phyloP scores from a whole-genome alignment of 2,329 filamentous ascomycete species.

The Fusarium sp. region DNA sequence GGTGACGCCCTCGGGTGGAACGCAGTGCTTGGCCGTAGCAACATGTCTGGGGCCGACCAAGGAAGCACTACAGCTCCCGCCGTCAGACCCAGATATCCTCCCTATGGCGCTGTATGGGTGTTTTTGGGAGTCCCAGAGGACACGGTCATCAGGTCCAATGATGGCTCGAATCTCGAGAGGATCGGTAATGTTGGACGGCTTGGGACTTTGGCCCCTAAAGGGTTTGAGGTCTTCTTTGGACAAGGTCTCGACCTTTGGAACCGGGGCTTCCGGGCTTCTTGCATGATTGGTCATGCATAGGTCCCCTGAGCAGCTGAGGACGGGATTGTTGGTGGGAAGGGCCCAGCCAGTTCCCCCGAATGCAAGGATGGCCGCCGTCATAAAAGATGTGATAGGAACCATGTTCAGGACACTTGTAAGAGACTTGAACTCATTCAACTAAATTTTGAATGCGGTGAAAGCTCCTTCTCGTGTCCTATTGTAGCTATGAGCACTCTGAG shows the following conservation, averaged over 20 bases:
- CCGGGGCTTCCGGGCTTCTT: neutral
- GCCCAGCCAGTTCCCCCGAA: neutral
- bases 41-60: slow-evolving; percentile 22
- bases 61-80: neutral
- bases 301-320: no score
- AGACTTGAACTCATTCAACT: neutral
- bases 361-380: neutral
- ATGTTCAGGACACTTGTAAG: neutral
- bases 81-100: neutral
- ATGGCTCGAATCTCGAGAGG: neutral
- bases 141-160: slow-evolving; percentile 5
- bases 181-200: neutral
- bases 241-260: neutral
- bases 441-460: neutral
- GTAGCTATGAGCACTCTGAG: neutral
- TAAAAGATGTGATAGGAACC: neutral
- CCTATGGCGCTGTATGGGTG: slow-evolving; percentile 19
- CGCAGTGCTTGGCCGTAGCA: slow-evolving; percentile 13
- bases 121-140: neutral
- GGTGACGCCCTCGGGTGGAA: neutral
- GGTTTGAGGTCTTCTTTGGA: neutral
- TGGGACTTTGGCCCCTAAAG: neutral
- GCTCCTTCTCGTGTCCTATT: neutral
- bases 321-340: neutral
- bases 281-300: neutral